phyloP scores from a whole-genome alignment of 2,329 filamentous ascomycete species.

The Oidium heveae region DNA sequence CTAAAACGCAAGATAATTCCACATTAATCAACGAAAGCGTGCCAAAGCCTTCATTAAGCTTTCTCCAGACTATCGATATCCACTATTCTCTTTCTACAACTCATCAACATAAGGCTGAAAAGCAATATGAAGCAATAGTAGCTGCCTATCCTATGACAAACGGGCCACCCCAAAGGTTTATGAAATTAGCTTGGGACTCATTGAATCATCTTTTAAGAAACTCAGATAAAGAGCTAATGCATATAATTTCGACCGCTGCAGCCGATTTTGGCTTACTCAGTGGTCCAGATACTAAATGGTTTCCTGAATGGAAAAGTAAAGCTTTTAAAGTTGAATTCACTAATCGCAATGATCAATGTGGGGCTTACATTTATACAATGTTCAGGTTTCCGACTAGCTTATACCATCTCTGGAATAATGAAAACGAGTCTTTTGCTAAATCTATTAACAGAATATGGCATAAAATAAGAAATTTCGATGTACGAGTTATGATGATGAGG shows the following conservation, averaged over 20 bases:
- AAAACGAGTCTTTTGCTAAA: slow-evolving; percentile 12
- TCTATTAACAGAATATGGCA: slow-evolving; percentile 28
- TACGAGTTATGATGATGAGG: slow-evolving; percentile 27
- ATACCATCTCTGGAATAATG: not conserved
- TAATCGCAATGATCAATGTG: slow-evolving; percentile 15
- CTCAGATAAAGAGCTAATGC: slow-evolving; percentile 24
- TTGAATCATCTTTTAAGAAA: slow-evolving; percentile 21
- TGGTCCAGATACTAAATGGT: slow-evolving; percentile 1
- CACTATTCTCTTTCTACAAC: not conserved
- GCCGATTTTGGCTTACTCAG: slow-evolving; percentile 16
- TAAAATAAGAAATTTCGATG: slow-evolving; percentile 23
- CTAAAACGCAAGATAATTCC: not conserved
- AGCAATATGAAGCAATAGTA: not conserved
- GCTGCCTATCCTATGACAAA: not conserved
- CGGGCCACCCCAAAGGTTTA: not conserved
- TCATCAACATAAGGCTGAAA: not conserved
- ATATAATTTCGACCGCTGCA: slow-evolving; percentile 24
- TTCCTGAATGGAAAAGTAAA: slow-evolving; percentile 17
- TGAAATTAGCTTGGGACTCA: not conserved
- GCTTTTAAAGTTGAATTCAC: slow-evolving; percentile 3
- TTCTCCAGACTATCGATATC: not conserved
- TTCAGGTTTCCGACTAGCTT: slow-evolving; percentile 2
- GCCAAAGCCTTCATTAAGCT: not conserved
- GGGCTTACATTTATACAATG: slow-evolving; percentile 25
- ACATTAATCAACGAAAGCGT: not conserved